Conservation (phyloP, 768 basidiomycete genomes). For the Hebeloma cylindrosporum region DNA sequence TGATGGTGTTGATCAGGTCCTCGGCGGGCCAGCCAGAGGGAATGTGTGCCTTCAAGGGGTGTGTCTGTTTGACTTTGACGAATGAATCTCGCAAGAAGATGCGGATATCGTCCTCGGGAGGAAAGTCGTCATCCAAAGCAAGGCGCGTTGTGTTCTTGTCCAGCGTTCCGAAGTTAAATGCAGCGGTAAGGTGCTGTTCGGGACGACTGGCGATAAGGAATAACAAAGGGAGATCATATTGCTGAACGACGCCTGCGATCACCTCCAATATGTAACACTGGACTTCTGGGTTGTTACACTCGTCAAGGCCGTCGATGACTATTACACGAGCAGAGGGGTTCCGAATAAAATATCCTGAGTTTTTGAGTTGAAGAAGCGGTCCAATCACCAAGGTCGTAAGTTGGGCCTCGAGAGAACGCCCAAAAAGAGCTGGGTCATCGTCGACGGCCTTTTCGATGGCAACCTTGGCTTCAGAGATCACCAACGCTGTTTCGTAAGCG, state of each 20-base stretch:
- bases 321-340: background rate
- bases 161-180: no score
- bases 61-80: background rate
- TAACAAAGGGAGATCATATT: no score
- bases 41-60: no score
- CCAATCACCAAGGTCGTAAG: background rate
- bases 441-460: background rate
- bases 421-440: background rate
- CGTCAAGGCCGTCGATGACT: constrained; percentile 1
- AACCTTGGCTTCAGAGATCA: background rate
- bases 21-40: no score
- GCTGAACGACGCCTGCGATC: no score
- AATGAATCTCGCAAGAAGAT: background rate
- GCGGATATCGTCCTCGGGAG: background rate
- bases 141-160: no score
- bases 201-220: no score
- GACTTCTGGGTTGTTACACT: background rate
- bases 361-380: background rate
- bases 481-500: background rate
- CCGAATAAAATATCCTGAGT: background rate
- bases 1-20: no score
- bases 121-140: no score
- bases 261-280: no score
- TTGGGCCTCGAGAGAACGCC: background rate
- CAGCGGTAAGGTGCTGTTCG: no score